Evolutionary conservation across 345 rosid genomes (phyloP).

Genomic region (Hypericum perforatum): DNA sequence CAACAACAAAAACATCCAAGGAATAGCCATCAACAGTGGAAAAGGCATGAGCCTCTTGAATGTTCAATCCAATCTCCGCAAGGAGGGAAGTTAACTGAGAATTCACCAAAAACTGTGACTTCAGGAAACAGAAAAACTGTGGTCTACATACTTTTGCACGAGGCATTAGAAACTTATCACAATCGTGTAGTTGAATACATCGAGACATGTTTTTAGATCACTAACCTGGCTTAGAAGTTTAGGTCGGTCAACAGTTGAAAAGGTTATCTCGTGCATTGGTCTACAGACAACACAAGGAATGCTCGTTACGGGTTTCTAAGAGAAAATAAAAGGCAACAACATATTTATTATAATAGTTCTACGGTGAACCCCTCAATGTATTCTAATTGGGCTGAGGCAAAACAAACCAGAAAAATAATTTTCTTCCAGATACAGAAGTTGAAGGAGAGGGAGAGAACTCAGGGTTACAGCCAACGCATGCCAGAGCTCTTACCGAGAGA

Average conservation of each 20-base stretch:
- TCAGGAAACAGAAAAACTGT: background rate
- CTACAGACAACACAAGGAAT: conserved; percentile 28
- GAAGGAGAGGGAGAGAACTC: background rate
- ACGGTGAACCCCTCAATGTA: no score
- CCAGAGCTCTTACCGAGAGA: conserved; percentile 23
- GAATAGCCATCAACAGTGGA: conserved; percentile 91
- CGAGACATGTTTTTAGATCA: conserved; percentile 4
- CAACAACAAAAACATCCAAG: conserved; percentile 88
- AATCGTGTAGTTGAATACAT: background rate
- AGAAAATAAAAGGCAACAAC: background rate
- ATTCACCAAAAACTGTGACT: conserved; percentile 1
- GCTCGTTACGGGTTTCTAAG: background rate
- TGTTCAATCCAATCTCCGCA: conserved; percentile 84
- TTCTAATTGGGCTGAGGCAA: no score
- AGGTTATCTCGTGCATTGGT: conserved; percentile 94
- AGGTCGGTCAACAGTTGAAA: conserved; percentile 89
- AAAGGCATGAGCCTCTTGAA: conserved; percentile 95
- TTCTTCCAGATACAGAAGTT: background rate
- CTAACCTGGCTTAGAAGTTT: conserved; percentile 89
- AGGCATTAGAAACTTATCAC: background rate
- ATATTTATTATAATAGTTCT: background rate
- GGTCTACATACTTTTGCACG: background rate
- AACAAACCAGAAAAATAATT: background rate
- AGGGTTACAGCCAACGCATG: background rate
- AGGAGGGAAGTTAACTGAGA: conserved; percentile 73